Evolutionary conservation across 176 grass and related monocot species (phyloP), one percentile per base, ranked within the genome.

Genomic region (Rhynchospora tenuis): DNA sequence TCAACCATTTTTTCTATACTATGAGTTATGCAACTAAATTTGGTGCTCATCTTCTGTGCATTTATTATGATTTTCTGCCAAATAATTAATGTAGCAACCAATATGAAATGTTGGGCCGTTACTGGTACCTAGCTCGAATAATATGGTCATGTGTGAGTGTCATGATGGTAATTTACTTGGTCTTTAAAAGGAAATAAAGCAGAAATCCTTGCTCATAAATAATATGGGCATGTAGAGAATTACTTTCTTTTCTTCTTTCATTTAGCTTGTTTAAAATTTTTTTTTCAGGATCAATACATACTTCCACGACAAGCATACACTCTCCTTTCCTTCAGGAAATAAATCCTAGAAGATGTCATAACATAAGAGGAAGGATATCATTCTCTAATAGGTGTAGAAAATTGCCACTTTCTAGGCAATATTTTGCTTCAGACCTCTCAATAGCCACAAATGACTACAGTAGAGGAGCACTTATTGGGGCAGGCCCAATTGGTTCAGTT

Each of bases 401-500:
- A 48, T 81, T 88, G 83, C 63, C 91, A 80, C 84, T 90, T 85
- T 88, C 89, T 56, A 93, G 86, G 64, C 91, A 85, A 57, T 98
- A 88, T 92, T 87, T 73, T 81, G 88, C 89, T 89, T 63, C 80
- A 51, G 88, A 92, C 64, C 90, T 98, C 88, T 85, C 89, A 60
- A 56, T 76, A 31, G 91, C 95, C 83, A 98, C 95, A 44, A 93
- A 78, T 80, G 84, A 94, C 86, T 98, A 92, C 80, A 94, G 85
- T 84, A 86, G 90, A 86, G 89, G 94, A 84, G 81, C 65, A 44
- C 91, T 98, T 88, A 86, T 98, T 26, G 95, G 95, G 31, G 89
- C 92, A 89, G 95, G 95, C 73, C 88, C 89, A 83, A 84, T 86
- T 80, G 95, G 95, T 48, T 89, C 88, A 81, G 92, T 95, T 90